Percentiles rank a stretch among this genome's conserved stretches.
These are phyloP conservation scores for Serendipita vermifera DNA, from an alignment of 768 basidiomycete species.

Conservation along the genomic window DNA sequence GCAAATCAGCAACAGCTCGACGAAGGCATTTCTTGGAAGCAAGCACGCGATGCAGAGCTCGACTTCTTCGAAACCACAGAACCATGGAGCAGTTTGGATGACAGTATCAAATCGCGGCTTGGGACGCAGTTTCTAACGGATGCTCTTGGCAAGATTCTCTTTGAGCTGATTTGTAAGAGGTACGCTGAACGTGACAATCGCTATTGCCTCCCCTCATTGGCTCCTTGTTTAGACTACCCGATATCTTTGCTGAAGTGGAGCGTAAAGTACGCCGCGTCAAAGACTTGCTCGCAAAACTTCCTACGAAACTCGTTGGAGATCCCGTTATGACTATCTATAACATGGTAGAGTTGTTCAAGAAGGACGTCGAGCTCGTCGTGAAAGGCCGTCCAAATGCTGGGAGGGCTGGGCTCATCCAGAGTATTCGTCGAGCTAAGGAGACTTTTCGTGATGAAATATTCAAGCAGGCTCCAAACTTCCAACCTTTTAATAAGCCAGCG, in stretches of 20 bases:
- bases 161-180: constrained; percentile 51
- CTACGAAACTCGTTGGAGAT: constrained; percentile 42
- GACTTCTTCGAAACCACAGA: constrained; percentile 33
- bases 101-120: neutral
- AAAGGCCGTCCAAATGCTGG: constrained; percentile 40
- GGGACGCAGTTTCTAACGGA: constrained; percentile 34
- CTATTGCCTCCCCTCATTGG: neutral
- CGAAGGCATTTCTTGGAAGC: constrained; percentile 41
- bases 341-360: constrained; percentile 35
- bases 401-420: constrained; percentile 37
- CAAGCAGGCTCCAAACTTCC: constrained; percentile 43
- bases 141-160: constrained; percentile 45
- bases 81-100: constrained; percentile 13
- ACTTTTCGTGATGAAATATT: constrained; percentile 37
- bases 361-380: constrained; percentile 34
- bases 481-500: constrained; percentile 31
- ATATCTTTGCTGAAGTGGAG: constrained; percentile 46
- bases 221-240: constrained; percentile 38
- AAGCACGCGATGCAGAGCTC: constrained; percentile 45
- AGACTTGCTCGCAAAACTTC: constrained; percentile 24
- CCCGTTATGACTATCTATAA: constrained; percentile 44
- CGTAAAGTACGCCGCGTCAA: constrained; percentile 31
- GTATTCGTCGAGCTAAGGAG: constrained; percentile 37
- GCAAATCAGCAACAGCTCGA: constrained; percentile 39
- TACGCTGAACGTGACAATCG: constrained; percentile 22